phyloP scores from a whole-genome alignment of 2,329 filamentous ascomycete genomes.

The Knoxdaviesia proteae region DNA sequence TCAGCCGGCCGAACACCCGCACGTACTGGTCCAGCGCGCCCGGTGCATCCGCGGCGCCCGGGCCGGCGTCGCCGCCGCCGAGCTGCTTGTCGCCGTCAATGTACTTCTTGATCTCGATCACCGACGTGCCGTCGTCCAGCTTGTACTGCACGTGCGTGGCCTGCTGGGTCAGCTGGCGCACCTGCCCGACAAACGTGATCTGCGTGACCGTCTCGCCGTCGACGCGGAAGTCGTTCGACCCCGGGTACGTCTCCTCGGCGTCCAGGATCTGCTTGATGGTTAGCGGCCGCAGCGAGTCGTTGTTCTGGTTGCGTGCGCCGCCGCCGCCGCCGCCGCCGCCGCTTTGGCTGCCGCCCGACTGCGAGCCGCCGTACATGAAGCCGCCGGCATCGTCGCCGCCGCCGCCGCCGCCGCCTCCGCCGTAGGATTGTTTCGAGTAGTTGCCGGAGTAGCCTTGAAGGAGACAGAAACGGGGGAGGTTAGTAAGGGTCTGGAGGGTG shows the following conservation, averaged over 20 bases:
- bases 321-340: conserved; percentile 18
- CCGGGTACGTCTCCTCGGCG: conserved; percentile 52
- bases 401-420: conserved; percentile 27
- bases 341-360: conserved; percentile 31
- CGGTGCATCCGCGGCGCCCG: not conserved
- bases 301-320: conserved; percentile 30
- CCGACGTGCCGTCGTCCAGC: conserved; percentile 84
- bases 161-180: conserved; percentile 70
- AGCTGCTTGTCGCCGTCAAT: conserved; percentile 37
- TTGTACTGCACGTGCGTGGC: conserved; percentile 82
- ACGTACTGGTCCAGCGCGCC: conserved; percentile 61
- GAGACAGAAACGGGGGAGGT: not conserved
- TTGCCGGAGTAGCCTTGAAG: not conserved
- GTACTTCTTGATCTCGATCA: conserved; percentile 82
- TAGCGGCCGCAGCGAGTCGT: conserved; percentile 78
- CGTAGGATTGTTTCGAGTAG: conserved; percentile 9
- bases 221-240: conserved; percentile 53
- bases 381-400: conserved; percentile 40
- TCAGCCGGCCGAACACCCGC: conserved; percentile 68
- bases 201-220: conserved; percentile 56
- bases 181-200: conserved; percentile 68
- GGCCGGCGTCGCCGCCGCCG: too few relatives aligned
- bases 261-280: conserved; percentile 91
- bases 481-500: too few relatives aligned
- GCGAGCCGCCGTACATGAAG: conserved; percentile 38